phyloP scores from a whole-genome alignment of 768 basidiomycete genomes.

The Russula sp. region DNA sequence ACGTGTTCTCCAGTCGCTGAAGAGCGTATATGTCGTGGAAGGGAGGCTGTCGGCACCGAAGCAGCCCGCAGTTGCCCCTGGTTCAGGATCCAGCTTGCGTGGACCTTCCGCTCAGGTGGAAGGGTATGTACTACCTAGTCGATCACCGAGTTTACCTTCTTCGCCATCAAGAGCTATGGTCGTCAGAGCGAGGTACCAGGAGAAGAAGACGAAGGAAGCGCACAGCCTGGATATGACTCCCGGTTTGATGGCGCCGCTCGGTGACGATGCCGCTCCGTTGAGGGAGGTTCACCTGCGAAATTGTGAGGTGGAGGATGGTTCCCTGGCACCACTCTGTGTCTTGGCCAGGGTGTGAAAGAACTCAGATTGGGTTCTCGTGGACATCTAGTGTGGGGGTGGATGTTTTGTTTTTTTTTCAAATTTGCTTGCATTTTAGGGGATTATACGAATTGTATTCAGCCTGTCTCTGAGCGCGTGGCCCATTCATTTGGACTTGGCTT shows the following conservation, averaged over 20 bases:
- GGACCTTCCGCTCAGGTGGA: too few relatives aligned
- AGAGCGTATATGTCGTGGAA: too few relatives aligned
- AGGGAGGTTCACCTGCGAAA: constrained; percentile 4
- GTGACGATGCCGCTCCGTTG: not conserved
- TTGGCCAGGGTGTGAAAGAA: constrained; percentile 2
- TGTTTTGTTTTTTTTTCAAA: too few relatives aligned
- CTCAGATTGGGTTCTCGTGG: not conserved
- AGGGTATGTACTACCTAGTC: not conserved
- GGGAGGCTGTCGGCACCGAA: not conserved
- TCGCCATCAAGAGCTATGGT: not conserved
- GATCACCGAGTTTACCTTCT: not conserved
- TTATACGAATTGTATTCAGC: too few relatives aligned
- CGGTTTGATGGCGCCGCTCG: constrained; percentile 7
- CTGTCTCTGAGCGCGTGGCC: too few relatives aligned
- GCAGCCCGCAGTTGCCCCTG: not conserved
- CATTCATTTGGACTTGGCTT: too few relatives aligned
- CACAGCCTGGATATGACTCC: constrained; percentile 1
- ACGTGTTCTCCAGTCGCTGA: too few relatives aligned
- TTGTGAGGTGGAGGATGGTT: constrained; percentile 7
- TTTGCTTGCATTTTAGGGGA: too few relatives aligned
- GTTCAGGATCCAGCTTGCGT: not conserved
- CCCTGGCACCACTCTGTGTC: not conserved
- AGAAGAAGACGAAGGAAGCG: not conserved
- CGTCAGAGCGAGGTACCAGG: not conserved
- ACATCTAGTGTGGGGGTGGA: not conserved